These are phyloP conservation scores for Trametes polyzona DNA, from an alignment of 1,284 basidiomycete species.

Conservation along the genomic window DNA sequence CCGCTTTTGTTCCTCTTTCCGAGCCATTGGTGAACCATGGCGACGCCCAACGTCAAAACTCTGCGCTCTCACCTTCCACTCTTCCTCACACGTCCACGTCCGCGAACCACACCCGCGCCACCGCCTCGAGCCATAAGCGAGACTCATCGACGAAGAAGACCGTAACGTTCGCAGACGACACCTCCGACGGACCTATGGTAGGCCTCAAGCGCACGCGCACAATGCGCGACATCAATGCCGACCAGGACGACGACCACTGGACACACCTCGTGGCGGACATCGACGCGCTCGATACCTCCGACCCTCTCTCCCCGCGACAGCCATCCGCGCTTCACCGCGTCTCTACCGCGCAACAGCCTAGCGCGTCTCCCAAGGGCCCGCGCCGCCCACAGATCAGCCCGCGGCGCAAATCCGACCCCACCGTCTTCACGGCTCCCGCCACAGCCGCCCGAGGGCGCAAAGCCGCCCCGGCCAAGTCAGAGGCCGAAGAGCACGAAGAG, in stretches of 20 bases:
- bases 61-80: not conserved
- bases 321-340: not conserved
- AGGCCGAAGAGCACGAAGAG: not conserved
- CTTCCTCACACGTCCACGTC: not conserved
- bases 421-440: not conserved
- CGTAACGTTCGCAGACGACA: conserved; percentile 15
- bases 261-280: conserved; percentile 4
- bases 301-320: not conserved
- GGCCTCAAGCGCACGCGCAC: conserved; percentile 9
- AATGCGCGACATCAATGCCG: not conserved
- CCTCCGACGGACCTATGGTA: not conserved
- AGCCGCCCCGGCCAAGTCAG: not conserved
- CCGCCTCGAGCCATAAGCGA: not conserved
- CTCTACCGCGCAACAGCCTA: no score
- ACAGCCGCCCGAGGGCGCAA: not conserved
- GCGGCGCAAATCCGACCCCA: not conserved
- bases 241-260: conserved; percentile 2
- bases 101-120: not conserved
- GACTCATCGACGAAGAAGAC: conserved; percentile 9
- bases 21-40: not conserved
- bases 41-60: not conserved
- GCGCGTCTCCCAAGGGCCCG: not conserved
- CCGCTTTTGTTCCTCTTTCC: not conserved
- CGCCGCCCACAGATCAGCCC: not conserved
- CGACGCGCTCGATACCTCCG: not conserved